These are phyloP conservation scores for Arthroderma uncinatum DNA, from an alignment of 2,329 filamentous ascomycete species.

Conservation along the genomic window DNA sequence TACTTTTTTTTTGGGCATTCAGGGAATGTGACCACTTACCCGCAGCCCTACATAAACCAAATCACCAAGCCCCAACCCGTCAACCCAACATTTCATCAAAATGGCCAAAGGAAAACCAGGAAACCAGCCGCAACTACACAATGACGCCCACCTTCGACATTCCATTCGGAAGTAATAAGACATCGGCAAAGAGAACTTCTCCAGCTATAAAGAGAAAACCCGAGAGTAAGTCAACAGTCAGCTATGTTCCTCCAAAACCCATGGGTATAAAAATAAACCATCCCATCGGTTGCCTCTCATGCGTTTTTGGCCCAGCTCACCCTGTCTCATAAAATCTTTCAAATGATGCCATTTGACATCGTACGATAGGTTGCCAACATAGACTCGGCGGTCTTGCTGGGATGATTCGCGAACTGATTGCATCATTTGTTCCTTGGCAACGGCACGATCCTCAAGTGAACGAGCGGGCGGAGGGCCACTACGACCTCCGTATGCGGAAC, in stretches of 20 bases:
- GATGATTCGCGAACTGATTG: constrained; percentile 84
- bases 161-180: constrained; percentile 98
- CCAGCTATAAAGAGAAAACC: constrained; percentile 56
- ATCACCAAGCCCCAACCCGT: constrained; percentile 92
- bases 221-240: constrained; percentile 27
- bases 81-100: constrained; percentile 95
- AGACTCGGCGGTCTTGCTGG: constrained; percentile 97
- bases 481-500: constrained; percentile 47
- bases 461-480: constrained; percentile 55
- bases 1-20: background rate
- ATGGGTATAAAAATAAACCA: constrained; percentile 10
- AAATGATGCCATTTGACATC: constrained; percentile 99
- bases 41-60: constrained; percentile 96
- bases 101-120: constrained; percentile 47
- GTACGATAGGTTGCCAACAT: constrained; percentile 97
- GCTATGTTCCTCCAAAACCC: constrained; percentile 15
- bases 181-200: constrained; percentile 98
- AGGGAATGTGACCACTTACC: constrained; percentile 52
- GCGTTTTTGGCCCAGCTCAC: constrained; percentile 45
- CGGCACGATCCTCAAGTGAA: constrained; percentile 71
- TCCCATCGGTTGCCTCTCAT: constrained; percentile 14
- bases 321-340: constrained; percentile 99
- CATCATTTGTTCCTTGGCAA: constrained; percentile 92
- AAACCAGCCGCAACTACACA: constrained; percentile 78
- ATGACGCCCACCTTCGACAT: constrained; percentile 99